phyloP scores from a whole-genome alignment of 441 rosid genomes.

The Kokia cookei region DNA sequence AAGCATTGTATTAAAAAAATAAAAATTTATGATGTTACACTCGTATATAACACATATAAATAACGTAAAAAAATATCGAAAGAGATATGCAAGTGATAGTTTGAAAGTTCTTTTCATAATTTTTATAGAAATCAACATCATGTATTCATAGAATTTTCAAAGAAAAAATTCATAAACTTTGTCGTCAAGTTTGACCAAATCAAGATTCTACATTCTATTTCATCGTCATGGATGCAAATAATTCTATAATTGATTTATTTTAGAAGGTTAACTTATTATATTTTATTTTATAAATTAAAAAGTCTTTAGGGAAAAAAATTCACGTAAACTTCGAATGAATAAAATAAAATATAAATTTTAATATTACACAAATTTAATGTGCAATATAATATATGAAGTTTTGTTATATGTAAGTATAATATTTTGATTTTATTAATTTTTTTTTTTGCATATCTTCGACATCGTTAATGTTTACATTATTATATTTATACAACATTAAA shows the following conservation, averaged over 20 bases:
- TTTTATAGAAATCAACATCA: neutral
- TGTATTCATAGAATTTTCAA: neutral
- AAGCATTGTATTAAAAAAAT: accelerated
- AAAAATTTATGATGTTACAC: too few species aligned
- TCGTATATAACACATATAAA: too few species aligned
- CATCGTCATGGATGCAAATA: neutral
- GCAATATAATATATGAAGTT: too few species aligned
- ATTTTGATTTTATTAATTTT: too few species aligned
- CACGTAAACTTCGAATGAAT: neutral
- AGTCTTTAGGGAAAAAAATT: neutral
- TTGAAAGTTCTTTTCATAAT: too few species aligned
- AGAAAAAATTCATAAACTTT: neutral
- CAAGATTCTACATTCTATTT: neutral
- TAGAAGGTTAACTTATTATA: neutral
- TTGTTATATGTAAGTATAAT: too few species aligned
- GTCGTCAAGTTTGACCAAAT: neutral
- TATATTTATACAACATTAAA: too few species aligned
- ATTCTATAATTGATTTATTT: neutral
- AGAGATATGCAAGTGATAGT: too few species aligned
- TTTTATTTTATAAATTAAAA: neutral
- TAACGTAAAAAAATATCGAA: too few species aligned
- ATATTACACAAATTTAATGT: too few species aligned
- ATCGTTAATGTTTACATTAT: too few species aligned
- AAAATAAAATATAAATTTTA: neutral
- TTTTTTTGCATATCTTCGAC: too few species aligned